phyloP scores from a whole-genome alignment of 805 yeast genomes.

The Kluyveromyces aestuarii region DNA sequence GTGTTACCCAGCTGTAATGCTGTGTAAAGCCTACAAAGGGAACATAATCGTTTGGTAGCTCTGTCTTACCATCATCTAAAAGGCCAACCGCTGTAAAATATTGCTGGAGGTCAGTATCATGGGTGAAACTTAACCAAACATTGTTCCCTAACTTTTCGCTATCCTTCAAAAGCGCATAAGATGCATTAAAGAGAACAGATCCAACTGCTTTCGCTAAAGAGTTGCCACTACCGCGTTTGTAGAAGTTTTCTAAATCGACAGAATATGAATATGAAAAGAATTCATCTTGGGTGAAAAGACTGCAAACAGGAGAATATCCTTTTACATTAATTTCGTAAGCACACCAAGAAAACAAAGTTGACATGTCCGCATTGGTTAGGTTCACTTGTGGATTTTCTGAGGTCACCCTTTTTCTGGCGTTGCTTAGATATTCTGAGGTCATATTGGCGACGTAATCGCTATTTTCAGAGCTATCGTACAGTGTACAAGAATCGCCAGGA shows the following conservation, averaged over 20 bases:
- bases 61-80: conserved; percentile 25
- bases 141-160: conserved; percentile 41
- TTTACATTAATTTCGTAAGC: conserved; percentile 67
- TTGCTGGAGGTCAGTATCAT: conserved; percentile 59
- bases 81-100: conserved; percentile 60
- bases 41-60: conserved; percentile 35
- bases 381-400: conserved; percentile 45
- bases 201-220: conserved; percentile 52
- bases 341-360: conserved; percentile 49
- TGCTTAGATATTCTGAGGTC: conserved; percentile 34
- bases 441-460: conserved; percentile 13
- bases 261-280: conserved; percentile 54
- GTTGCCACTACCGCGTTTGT: conserved; percentile 56
- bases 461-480: conserved; percentile 23
- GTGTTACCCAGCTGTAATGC: conserved; percentile 40
- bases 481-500: conserved; percentile 36
- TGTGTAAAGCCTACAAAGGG: conserved; percentile 38
- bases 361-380: conserved; percentile 44
- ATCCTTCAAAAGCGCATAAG: conserved; percentile 40
- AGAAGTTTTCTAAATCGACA: conserved; percentile 50
- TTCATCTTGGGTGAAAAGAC: conserved; percentile 58
- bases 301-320: conserved; percentile 62
- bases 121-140: conserved; percentile 63
- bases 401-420: conserved; percentile 49
- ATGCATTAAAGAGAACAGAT: conserved; percentile 45